Evolutionary conservation across 768 basidiomycete species (phyloP).

Genomic region (Tremella mesenterica): DNA sequence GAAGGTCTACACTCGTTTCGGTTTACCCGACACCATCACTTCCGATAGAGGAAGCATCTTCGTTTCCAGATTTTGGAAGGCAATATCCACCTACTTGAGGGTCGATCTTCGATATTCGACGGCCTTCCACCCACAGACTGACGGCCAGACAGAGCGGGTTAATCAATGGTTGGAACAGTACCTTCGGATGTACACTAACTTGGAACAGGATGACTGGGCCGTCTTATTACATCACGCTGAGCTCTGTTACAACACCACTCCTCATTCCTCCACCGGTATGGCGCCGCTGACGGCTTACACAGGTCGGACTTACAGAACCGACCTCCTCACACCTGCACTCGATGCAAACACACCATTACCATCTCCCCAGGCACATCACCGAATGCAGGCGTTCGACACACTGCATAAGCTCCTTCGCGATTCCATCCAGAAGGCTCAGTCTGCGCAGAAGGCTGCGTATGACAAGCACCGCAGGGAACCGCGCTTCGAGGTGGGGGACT

Average conservation of each 20-base stretch:
- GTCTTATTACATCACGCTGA: conserved; percentile 34
- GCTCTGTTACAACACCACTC: conserved; percentile 10
- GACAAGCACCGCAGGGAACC: no score
- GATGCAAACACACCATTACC: no score
- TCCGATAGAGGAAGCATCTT: conserved; percentile 35
- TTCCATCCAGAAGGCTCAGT: no score
- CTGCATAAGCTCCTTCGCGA: no score
- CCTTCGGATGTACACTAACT: conserved; percentile 13
- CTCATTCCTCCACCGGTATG: conserved; percentile 1
- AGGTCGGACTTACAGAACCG: no score
- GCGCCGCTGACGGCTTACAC: no score
- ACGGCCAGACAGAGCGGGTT: conserved; percentile 41
- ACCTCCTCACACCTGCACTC: no score
- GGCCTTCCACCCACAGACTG: conserved; percentile 49
- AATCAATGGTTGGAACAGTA: conserved; percentile 7
- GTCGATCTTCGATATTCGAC: conserved; percentile 46
- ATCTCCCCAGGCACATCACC: no score
- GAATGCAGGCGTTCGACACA: no score
- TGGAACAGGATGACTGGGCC: conserved; percentile 44
- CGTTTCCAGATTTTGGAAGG: conserved; percentile 37
- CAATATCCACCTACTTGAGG: conserved; percentile 37
- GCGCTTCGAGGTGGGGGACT: no score
- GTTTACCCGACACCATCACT: conserved; percentile 29
- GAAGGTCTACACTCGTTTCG: conserved; percentile 21
- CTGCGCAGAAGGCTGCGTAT: no score